Evolutionary conservation across 495 filamentous ascomycete species (phyloP), one percentile per base, ranked within the genome.

Genomic region (Podospora anserina): DNA sequence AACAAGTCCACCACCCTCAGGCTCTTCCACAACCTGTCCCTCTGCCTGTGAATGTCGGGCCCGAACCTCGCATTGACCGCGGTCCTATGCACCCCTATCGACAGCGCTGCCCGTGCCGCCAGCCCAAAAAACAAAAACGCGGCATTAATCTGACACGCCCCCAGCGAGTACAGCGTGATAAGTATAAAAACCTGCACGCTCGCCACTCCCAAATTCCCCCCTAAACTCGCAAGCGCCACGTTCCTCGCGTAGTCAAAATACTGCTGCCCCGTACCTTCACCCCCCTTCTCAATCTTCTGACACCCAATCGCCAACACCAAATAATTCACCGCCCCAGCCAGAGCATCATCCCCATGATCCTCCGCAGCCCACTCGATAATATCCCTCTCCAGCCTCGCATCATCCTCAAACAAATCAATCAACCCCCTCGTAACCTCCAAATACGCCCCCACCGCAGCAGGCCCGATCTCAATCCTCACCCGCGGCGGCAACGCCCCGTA

Each of bases 11-110:
- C 78, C 65, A 89, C 83, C 1, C 87, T 81, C 15, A 89, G 76
- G 70, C 86, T 88, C 71, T 86, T 88, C 87, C 87, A 89, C 0
- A 88, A 79, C 16, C 83, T 80, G 63, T 89, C 87, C 66, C 87
- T 79, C 71, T 75, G 78, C 2, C 77, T 75, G 34, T 84, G 81
- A 23, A 83, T 78, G 2, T 81, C 78, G 1, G 78, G 70, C 61
- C 83, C 86, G 69, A 88, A 89, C 1, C 85, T 76, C 5, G 84
- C 78, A 71, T 88, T 88, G 20, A 87, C 85, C 44, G 87, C 86
- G 54, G 84, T 86, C n/a, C 86, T 75, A 70, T 89, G 87, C 30
- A 89, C 77, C 2, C 87, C 87, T 23, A 89, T 85, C 0, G 86
- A 85, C 65, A 87, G 87, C 0, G 86, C 86, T 5, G 86, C 86